These are phyloP conservation scores for Phytopythium litorale DNA, from an alignment of 352 stramenopile genomes.

Conservation along the genomic window DNA sequence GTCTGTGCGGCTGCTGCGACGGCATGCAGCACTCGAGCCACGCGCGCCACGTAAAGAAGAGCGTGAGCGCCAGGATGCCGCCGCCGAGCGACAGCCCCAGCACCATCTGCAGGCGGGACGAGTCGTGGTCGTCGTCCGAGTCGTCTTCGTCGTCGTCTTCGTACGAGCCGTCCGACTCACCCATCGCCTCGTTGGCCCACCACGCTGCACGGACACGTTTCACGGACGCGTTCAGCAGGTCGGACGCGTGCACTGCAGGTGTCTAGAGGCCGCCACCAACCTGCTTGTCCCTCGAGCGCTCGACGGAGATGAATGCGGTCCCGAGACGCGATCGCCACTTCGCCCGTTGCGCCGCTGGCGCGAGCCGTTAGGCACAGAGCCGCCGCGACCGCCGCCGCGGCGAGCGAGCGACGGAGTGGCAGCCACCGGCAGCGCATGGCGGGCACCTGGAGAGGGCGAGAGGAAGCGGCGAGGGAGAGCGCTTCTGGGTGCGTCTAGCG, in stretches of 20 bases:
- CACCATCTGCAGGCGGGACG: constrained; percentile 19
- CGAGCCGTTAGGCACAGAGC: neutral
- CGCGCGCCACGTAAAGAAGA: constrained; percentile 46
- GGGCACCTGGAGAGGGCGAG: neutral
- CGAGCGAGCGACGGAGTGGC: neutral
- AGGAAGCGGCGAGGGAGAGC: neutral
- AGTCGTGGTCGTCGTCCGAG: constrained; percentile 11
- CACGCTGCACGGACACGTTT: too few species aligned
- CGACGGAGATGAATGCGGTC: neutral
- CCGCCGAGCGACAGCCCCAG: constrained; percentile 29
- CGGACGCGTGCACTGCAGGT: too few species aligned
- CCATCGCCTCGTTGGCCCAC: constrained; percentile 6
- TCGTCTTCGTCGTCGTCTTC: constrained; percentile 4
- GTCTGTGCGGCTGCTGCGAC: constrained; percentile 22
- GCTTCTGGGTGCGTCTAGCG: neutral
- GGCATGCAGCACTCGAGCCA: constrained; percentile 46
- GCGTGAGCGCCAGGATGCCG: constrained; percentile 29
- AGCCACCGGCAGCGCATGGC: neutral
- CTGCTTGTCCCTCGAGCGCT: neutral
- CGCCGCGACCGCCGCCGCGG: neutral
- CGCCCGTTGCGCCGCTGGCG: neutral
- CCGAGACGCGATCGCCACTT: neutral
- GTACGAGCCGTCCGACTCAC: neutral
- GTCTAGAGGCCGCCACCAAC: neutral
- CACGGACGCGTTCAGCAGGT: too few species aligned